Conservation (phyloP, 2,329 filamentous ascomycete genomes). For the Stachybotrys chartarum region DNA sequence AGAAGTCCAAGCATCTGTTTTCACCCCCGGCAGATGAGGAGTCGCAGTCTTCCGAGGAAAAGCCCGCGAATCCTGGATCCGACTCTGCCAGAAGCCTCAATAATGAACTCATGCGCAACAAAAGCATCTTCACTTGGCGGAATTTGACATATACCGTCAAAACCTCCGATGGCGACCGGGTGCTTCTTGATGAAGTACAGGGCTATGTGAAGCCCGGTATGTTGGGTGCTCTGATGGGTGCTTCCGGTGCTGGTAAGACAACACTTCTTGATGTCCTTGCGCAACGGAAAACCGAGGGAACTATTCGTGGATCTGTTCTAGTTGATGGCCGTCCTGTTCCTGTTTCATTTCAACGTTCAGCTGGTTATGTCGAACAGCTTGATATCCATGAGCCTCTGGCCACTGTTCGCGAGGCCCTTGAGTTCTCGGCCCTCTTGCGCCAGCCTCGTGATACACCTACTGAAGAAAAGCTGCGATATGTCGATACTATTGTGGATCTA, state of each 20-base stretch:
- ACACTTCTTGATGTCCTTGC: conserved; percentile 65
- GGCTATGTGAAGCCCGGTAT: conserved; percentile 73
- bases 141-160: conserved; percentile 57
- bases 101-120: too few relatives aligned
- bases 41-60: conserved; percentile 3
- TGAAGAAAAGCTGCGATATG: conserved; percentile 58
- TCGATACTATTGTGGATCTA: conserved; percentile 58
- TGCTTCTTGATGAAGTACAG: conserved; percentile 54
- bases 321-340: conserved; percentile 56
- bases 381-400: conserved; percentile 60
- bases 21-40: too few relatives aligned
- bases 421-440: conserved; percentile 59
- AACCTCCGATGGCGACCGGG: conserved; percentile 48
- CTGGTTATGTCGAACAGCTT: conserved; percentile 64
- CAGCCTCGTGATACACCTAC: conserved; percentile 47
- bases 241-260: conserved; percentile 75
- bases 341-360: conserved; percentile 56
- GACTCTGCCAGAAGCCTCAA: background rate
- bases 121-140: conserved; percentile 30
- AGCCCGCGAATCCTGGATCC: background rate
- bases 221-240: conserved; percentile 76
- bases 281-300: conserved; percentile 55
- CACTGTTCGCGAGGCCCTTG: conserved; percentile 59
- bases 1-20: too few relatives aligned
- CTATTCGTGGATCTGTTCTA: conserved; percentile 34